These are phyloP conservation scores for Peterozyma xylosa DNA, from an alignment of 805 yeast genomes.

Conservation along the genomic window DNA sequence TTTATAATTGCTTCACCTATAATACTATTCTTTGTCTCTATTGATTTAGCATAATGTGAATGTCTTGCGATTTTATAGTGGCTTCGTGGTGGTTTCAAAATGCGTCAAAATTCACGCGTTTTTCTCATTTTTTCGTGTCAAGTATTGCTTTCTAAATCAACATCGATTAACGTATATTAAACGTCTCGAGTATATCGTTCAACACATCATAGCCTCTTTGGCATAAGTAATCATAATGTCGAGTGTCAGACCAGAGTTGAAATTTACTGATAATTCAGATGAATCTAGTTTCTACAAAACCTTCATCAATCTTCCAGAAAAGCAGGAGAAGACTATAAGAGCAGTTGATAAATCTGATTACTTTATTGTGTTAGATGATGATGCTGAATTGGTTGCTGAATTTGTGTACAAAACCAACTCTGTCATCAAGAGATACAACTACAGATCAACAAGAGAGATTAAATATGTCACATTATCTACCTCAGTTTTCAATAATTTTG, in stretches of 20 bases:
- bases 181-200: too few relatives aligned
- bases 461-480: conserved; percentile 72
- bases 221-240: conserved; percentile 13
- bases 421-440: conserved; percentile 48
- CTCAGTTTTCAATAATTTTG: conserved; percentile 59
- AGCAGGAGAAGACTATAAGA: conserved; percentile 47
- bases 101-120: too few relatives aligned
- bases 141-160: too few relatives aligned
- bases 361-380: conserved; percentile 64
- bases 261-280: conserved; percentile 46
- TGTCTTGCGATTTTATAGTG: too few relatives aligned
- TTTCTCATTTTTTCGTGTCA: too few relatives aligned
- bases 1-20: too few relatives aligned
- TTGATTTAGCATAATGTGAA: too few relatives aligned
- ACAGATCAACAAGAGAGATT: conserved; percentile 30
- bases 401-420: conserved; percentile 76
- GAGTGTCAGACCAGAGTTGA: conserved; percentile 44
- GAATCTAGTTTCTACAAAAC: conserved; percentile 37
- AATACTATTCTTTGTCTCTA: too few relatives aligned
- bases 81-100: too few relatives aligned
- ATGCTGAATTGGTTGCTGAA: conserved; percentile 81
- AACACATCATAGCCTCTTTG: not conserved
- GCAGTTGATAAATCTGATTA: conserved; percentile 80
- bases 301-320: conserved; percentile 38
- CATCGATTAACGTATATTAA: too few relatives aligned